Conservation (phyloP, 768 basidiomycete species). For the Rhizopogon vinicolor region DNA sequence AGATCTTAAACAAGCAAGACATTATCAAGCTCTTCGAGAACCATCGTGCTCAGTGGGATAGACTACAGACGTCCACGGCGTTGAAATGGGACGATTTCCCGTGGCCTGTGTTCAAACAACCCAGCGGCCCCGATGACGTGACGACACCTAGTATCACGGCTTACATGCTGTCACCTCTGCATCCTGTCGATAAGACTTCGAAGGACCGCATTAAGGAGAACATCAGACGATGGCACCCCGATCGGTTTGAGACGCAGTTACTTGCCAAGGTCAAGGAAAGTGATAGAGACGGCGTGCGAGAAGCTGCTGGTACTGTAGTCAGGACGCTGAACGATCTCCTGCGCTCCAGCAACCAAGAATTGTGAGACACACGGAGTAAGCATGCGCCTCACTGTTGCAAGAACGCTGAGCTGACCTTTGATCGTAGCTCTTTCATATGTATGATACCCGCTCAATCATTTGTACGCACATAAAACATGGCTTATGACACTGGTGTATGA, state of each 20-base stretch:
- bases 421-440: slow-evolving; percentile 15
- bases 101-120: slow-evolving; percentile 65
- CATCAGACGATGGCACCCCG: slow-evolving; percentile 77
- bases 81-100: slow-evolving; percentile 67
- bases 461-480: slow-evolving; percentile 19
- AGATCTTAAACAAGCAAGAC: slow-evolving; percentile 52
- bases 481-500: background rate
- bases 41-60: slow-evolving; percentile 62
- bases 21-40: slow-evolving; percentile 49
- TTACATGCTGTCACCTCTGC: slow-evolving; percentile 56
- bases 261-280: slow-evolving; percentile 58
- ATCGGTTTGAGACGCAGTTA: slow-evolving; percentile 71
- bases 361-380: slow-evolving; percentile 27
- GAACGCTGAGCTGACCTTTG: slow-evolving; percentile 7
- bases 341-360: slow-evolving; percentile 40
- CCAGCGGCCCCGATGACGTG: slow-evolving; percentile 56
- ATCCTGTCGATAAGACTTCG: slow-evolving; percentile 45
- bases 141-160: slow-evolving; percentile 49
- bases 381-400: background rate
- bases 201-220: slow-evolving; percentile 78
- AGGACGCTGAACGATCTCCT: slow-evolving; percentile 69
- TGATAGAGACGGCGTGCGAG: slow-evolving; percentile 63
- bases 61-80: slow-evolving; percentile 28
- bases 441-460: slow-evolving; percentile 28
- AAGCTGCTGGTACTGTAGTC: slow-evolving; percentile 70